Conservation (phyloP, 2,329 filamentous ascomycete species). For the Ophiostoma himal-ulmi region DNA sequence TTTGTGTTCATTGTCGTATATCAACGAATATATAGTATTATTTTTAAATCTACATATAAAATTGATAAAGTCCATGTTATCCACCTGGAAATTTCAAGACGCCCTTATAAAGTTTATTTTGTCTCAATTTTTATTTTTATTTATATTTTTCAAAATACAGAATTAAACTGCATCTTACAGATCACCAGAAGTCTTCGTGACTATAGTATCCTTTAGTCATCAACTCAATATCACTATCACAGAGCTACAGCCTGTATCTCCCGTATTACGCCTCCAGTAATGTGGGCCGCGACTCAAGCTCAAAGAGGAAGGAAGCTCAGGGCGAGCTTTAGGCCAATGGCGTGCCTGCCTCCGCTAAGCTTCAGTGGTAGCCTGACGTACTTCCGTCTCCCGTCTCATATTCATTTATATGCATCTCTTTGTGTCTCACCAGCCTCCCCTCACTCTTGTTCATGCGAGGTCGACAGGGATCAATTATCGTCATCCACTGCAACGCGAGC, state of each 20-base stretch:
- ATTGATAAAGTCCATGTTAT: no score
- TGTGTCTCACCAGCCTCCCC: conserved; percentile 7
- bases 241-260: background rate
- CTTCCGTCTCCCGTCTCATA: background rate
- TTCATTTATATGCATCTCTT: background rate
- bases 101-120: no score
- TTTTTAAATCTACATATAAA: no score
- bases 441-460: background rate
- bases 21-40: no score
- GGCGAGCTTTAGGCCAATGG: conserved; percentile 1
- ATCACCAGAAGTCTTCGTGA: no score
- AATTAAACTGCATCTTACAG: no score
- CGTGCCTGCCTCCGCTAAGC: conserved; percentile 11
- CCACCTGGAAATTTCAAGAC: no score
- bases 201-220: no score
- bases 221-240: no score
- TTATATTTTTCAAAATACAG: no score
- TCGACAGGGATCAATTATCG: background rate
- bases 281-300: background rate
- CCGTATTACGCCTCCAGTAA: background rate
- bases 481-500: background rate
- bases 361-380: conserved; percentile 1
- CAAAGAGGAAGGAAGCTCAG: conserved; percentile 4
- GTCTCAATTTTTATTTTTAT: no score
- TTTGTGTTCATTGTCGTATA: no score